Evolutionary conservation across 106 monocot species (phyloP), one percentile per base, ranked within the genome.

Genomic region (Dactylorhiza incarnata): DNA sequence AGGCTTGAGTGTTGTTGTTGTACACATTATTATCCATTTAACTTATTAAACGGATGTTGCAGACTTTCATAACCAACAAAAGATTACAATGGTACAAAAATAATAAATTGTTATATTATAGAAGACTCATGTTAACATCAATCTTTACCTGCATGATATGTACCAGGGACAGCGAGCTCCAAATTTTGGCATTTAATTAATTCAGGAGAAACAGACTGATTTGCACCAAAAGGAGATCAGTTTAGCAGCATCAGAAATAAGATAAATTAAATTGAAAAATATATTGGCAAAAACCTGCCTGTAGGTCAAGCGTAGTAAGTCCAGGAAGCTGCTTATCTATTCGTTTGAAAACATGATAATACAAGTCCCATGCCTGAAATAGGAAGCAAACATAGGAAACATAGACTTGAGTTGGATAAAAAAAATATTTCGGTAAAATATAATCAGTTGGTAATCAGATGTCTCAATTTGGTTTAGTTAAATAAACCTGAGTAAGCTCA

Each of bases 341-440:
- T 79, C 94, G 91, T 82, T 88, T 91, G 48, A 99, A 99, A 76
- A 99, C 97, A 86, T 99, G 97, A 80, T 99, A 99, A 85, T 99
- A 99, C 73, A 99, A 85, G 86, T 99, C 97, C 97, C 97, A 99
- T 20, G 97, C 97, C 97, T 99, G 84, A 63, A 82, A 77, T 47
- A 24, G 46, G 23, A 11, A 65, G 54, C 15, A 45, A 49, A 70
- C 52, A 77, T 62, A 44, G 59, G 23, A 43, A 83, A 16, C 3
- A 24, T 19, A 2, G 46, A 22, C 9, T 3, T 48, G 49, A 72
- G 67, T 13, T 68, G 11, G 7, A 19, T 2, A 14, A 50, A 74
- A 74, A 45, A 68, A 68, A 73, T 45, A 45, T 49, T 23, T 4
- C 15, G 49, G 17, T 23, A n/a, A 20, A 63, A 77, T n/a, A 48